Evolutionary conservation across 1,284 basidiomycete genomes (phyloP), one percentile per base, ranked within the genome.

Genomic region (Ceratobasidium sp.): DNA sequence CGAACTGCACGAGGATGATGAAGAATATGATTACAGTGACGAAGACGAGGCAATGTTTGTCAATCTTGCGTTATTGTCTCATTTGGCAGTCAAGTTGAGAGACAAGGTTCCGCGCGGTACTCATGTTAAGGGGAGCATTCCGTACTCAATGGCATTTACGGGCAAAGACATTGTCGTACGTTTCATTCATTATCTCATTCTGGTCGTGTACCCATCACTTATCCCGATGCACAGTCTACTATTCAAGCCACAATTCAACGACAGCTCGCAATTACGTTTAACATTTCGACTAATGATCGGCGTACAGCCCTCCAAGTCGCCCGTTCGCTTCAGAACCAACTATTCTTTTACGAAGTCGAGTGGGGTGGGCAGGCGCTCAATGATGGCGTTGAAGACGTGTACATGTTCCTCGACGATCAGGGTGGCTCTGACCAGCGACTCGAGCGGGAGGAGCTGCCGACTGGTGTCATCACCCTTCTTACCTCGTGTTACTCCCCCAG

Each of bases 321-420:
- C 0, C 89, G 94, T 32, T 92, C 92, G 75, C 83, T 99, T 34
- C 96, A 98, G 77, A 90, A 88, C 74, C 93, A 97, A 79, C 86
- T 98, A 6, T 97, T 96, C 85, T 96, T 98, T 79, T 94, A 97
- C 79, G 97, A 99, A 79, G 96, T 98, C 6, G 96, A 98, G 80
- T 97, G 96, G 94, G 94, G 93, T 39, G 89, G 90, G 72, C 88
- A 89, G 28, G 85, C 90, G 0, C 82, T 98, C 55, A 89, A 92
- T 73, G 97, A 98, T 78, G 92, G 94, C 3, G 91, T 96, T 1
- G 96, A 97, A 77, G 94, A 97, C 77, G 95, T 98, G 5, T 98
- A 95, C 81, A 95, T 94, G 87, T 98, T 99, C 83, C 85, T 96
- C 80, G 94, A 95, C 75, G 96, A 97, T 77, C 87, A 89, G 74